Base-by-base conservation (phyloP, 495 filamentous ascomycete species). In the Neurospora sp. region DNA sequence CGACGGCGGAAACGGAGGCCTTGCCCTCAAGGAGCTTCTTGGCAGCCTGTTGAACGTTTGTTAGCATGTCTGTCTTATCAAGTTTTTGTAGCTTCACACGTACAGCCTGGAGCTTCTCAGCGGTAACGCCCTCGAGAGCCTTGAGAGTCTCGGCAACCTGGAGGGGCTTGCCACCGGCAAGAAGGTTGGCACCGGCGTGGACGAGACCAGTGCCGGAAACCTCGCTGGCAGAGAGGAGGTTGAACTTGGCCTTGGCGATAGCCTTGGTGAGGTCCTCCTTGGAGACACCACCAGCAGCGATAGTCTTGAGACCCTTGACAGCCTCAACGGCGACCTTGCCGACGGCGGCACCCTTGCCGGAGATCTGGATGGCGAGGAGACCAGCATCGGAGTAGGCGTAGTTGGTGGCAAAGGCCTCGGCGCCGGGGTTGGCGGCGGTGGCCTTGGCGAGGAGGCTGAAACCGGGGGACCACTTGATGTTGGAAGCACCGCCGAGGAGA, bases 381-480 rank as follows among this genome's bases (percentile, higher is more conserved):
- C 96, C 96, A 71, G 95, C 92, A 78, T 99, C 96, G 17, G 95
- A 97, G 88, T 98, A 99, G 71, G 92, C 88, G 74, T 86, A 82
- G 85, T 96, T 93, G 75, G 88, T 86, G 65, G 94, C 93, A 4
- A 87, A 82, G 74, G 91, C 89, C 71, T 82, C 83, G 71, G 90
- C 89, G 76, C 91, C 88, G 27, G 90, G 88, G 80, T 88, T 86
- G 22, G 85, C 84, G 70, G 90, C 84, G 71, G 89, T 86, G 53
- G 90, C 92, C 84, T 96, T 93, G 72, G 91, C 87, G 59, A 99
- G 89, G 61, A 97, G 85, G 14, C 92, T 94, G 85, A 97, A 98
- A 71, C 96, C 96, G 71, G 93, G 86, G 37, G 91, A 91, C 96
- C 96, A 98, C 86, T 98, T 98, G 86, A 98, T 95, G 81, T 84